A percentile compares a stretch with the other conserved stretches of the same genome.
These are phyloP conservation scores for Chaetomiaceae sp. DNA, from an alignment of 2,329 filamentous ascomycete genomes.

Conservation along the genomic window DNA sequence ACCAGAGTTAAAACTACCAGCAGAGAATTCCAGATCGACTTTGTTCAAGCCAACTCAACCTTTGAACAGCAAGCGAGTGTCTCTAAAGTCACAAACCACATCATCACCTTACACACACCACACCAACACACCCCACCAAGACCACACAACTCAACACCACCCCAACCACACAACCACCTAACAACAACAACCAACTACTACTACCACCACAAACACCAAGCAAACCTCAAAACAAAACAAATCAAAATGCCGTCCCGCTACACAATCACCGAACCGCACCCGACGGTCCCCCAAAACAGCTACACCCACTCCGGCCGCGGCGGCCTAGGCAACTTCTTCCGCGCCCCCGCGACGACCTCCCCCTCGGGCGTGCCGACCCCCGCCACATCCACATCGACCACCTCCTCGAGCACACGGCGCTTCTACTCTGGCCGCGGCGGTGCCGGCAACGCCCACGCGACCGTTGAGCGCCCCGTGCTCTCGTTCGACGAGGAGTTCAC, in stretches of 20 bases:
- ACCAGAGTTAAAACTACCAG: no score
- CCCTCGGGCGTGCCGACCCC: conserved; percentile 47
- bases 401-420: conserved; percentile 33
- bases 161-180: background rate
- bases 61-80: background rate
- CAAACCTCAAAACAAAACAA: conserved; percentile 11
- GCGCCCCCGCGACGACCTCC: conserved; percentile 40
- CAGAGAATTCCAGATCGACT: no score
- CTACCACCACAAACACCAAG: conserved; percentile 9
- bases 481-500: conserved; percentile 64
- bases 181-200: background rate
- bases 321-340: conserved; percentile 53
- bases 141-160: background rate
- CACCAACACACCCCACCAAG: background rate
- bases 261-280: conserved; percentile 46
- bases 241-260: conserved; percentile 36
- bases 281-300: conserved; percentile 41
- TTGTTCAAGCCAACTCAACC: background rate
- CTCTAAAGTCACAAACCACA: background rate
- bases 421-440: conserved; percentile 65
- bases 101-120: background rate
- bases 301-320: conserved; percentile 52
- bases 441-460: conserved; percentile 57
- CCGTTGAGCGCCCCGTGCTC: conserved; percentile 51
- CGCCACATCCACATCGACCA: conserved; percentile 40